These are phyloP conservation scores for Verbascum thapsus DNA, from an alignment of 257 asterid species.

Conservation along the genomic window DNA sequence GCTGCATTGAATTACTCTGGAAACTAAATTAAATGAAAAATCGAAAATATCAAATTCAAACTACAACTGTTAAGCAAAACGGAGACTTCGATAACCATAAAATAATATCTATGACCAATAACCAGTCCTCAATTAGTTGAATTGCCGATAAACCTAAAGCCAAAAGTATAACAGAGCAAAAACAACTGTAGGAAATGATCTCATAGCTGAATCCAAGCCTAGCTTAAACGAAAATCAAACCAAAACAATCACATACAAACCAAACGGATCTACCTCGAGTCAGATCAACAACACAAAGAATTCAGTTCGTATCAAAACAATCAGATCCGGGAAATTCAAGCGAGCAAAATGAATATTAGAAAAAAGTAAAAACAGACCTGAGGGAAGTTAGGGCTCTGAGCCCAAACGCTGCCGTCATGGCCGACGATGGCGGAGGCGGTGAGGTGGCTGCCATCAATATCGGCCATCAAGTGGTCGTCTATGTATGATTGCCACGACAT, in stretches of 20 bases:
- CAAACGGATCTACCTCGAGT: constrained; percentile 24
- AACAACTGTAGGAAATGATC: neutral
- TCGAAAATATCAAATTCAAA: neutral
- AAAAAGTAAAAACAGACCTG: constrained; percentile 42
- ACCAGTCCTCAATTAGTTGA: no score
- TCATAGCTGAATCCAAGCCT: constrained; percentile 16
- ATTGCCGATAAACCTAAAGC: no score
- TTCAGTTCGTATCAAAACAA: no score
- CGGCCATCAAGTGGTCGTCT: constrained; percentile 84
- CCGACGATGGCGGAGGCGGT: constrained; percentile 79
- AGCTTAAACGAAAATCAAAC: constrained; percentile 19
- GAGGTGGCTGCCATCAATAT: constrained; percentile 56
- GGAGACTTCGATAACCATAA: no score
- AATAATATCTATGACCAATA: no score
- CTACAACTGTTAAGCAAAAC: no score
- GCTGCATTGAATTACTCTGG: no score
- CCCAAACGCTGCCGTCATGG: constrained; percentile 84
- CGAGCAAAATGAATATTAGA: neutral
- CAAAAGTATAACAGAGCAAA: no score
- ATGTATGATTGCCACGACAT: constrained; percentile 95
- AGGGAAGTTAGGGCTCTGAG: constrained; percentile 73
- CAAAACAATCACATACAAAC: neutral
- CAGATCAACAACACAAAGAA: constrained; percentile 16
- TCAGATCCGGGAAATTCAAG: constrained; percentile 34
- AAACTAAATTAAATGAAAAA: no score